phyloP scores from a whole-genome alignment of 768 basidiomycete genomes.

The Lactarius hengduanensis region DNA sequence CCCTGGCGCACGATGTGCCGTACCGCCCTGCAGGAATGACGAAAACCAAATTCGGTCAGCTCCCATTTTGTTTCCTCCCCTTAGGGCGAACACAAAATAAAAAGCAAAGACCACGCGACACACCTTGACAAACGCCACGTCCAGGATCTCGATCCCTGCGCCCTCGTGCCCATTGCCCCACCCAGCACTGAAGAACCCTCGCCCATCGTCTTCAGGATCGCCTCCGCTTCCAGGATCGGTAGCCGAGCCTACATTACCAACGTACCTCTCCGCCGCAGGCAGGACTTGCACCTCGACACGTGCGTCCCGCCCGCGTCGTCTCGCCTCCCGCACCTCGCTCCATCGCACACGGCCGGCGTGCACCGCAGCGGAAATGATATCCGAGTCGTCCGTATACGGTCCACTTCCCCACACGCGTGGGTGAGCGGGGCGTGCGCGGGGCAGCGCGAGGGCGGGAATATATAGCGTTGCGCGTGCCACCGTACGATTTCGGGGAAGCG shows the following conservation, averaged over 20 bases:
- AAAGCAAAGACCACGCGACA: conserved; percentile 29
- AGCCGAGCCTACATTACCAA: conserved; percentile 43
- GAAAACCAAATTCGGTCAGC: background rate
- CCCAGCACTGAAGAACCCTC: conserved; percentile 60
- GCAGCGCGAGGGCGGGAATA: conserved; percentile 60
- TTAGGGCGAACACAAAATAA: background rate
- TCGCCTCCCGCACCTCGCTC: conserved; percentile 42
- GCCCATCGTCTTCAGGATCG: conserved; percentile 55
- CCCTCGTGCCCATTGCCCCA: conserved; percentile 84
- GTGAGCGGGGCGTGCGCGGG: conserved; percentile 49
- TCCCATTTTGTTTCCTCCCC: background rate
- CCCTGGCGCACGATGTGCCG: conserved; percentile 51
- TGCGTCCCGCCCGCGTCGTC: conserved; percentile 40
- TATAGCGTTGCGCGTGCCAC: conserved; percentile 48
- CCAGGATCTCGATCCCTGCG: conserved; percentile 68
- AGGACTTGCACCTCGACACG: conserved; percentile 43
- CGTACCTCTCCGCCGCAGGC: conserved; percentile 44
- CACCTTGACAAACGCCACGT: conserved; percentile 64
- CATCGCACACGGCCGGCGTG: conserved; percentile 57
- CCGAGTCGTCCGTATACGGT: conserved; percentile 73
- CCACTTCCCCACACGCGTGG: conserved; percentile 73
- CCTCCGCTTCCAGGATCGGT: conserved; percentile 17
- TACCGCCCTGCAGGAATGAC: conserved; percentile 43
- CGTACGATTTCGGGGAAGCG: conserved; percentile 38
- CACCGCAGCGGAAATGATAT: conserved; percentile 64